Percentiles rank a stretch among this genome's conserved stretches.
Evolutionary conservation across 2,329 filamentous ascomycete genomes (phyloP).

Genomic region (Tolypocladium capitatum): DNA sequence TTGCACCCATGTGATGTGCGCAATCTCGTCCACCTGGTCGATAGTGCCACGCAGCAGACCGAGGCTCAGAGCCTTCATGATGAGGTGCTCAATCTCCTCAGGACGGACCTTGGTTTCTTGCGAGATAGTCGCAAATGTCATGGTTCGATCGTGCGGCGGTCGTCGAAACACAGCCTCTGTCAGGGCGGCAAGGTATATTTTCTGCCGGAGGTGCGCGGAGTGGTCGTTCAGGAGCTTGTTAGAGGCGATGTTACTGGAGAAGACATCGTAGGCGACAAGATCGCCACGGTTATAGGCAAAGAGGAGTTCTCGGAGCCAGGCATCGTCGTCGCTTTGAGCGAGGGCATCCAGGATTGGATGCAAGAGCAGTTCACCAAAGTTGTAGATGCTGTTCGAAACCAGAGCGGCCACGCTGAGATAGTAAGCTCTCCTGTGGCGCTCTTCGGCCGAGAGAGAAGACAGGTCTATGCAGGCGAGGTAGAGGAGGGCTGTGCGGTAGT

Average conservation of each 20-base stretch:
- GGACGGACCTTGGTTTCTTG: constrained; percentile 83
- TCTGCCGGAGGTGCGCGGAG: constrained; percentile 78
- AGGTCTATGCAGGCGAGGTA: constrained; percentile 95
- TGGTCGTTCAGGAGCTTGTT: constrained; percentile 71
- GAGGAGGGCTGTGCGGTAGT: constrained; percentile 94
- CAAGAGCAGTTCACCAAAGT: constrained; percentile 96
- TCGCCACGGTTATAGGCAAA: constrained; percentile 97
- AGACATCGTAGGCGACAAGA: constrained; percentile 69
- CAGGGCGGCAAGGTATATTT: constrained; percentile 92
- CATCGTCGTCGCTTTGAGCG: constrained; percentile 51
- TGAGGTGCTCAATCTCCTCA: constrained; percentile 90
- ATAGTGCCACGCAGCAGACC: constrained; percentile 84
- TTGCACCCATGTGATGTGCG: constrained; percentile 96
- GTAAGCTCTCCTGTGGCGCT: constrained; percentile 75
- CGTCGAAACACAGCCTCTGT: constrained; percentile 95
- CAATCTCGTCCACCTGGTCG: constrained; percentile 89
- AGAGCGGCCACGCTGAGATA: constrained; percentile 86
- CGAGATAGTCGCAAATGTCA: constrained; percentile 81
- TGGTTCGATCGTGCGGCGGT: constrained; percentile 86
- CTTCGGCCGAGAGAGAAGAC: constrained; percentile 54
- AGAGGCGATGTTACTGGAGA: constrained; percentile 68
- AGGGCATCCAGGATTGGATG: constrained; percentile 90
- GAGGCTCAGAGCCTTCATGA: constrained; percentile 97
- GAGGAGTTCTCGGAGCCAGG: constrained; percentile 89
- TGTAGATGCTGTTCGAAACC: constrained; percentile 93